Evolutionary conservation across 345 rosid genomes (phyloP), one percentile per base, ranked within the genome.

Genomic region (Eucalyptus erythrocorys): DNA sequence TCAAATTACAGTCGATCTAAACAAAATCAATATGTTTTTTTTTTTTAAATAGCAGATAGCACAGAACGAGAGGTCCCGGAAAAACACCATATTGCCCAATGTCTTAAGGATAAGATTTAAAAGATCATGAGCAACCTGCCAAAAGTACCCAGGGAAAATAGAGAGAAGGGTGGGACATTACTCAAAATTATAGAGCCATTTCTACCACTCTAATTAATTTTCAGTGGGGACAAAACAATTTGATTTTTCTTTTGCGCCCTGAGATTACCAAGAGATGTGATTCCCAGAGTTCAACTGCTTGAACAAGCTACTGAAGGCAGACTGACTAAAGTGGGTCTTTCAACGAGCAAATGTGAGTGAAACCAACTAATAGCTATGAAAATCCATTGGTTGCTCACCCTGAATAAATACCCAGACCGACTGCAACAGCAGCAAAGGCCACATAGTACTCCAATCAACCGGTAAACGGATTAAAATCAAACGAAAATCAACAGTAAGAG

Each of bases 371-470:
- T 22, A 51, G 27, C 42, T 34, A 17, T 88, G 3, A 48, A 57
- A 68, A 34, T 88, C 13, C 43, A 34, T 34, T 9, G 34, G 43
- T 43, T 88, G 48, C 92, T 21, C 92, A 94, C 98, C 94, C 92
- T 2, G 98, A 96, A 91, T 98, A 96, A 87, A 96, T 91, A 90
- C 95, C 40, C 61, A 98, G 93, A n/a, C 99, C 99, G 50, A 89
- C 76, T 80, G 91, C 90, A 71, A 97, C 97, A 87, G 94, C 95
- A 88, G 93, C 97, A 88, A 97, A 96, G 71, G 99, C 96, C 88
- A 96, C 61, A 88, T 90, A 98, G 91, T 97, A 97, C 94, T 94
- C 99, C 97, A 97, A 89, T 98, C 99, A 43, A 92, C 95, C 96
- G 92, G 87, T 43, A 49, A 76, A 88, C 3, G 21, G 34, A 8